Evolutionary conservation across 2,329 filamentous ascomycete genomes (phyloP), one percentile per base, ranked within the genome.

Genomic region (Aspergillus tubingensis): DNA sequence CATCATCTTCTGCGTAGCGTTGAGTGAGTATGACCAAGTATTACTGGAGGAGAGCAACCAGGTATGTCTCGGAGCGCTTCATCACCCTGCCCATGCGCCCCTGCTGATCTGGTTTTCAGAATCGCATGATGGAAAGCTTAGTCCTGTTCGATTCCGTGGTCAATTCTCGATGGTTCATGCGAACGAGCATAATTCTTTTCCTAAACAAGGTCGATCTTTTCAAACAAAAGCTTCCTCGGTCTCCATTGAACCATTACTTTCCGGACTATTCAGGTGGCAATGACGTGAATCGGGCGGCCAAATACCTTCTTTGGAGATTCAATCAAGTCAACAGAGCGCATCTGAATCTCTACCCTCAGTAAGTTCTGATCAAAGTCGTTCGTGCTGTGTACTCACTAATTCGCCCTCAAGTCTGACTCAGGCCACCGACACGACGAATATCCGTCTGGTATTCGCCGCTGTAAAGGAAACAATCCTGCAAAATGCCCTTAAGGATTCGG

Each of bases 191-290:
- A 74, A 98, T 99, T 72, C 83, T 99, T 59, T 99, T 99, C 81
- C 84, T 99, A 64, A 99, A 99, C 82, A 99, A 99, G 78, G 95
- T 99, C 68, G 95, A 99, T 80, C 86, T 99, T 60, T 99, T 99
- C 84, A 94, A 95, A 76, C 89, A 92, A 73, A 99, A 99, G 77
- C 87, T 99, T 27, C 87, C 87, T 58, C 87, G 93, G 65, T 97
- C 92, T 58, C 94, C 95, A 0, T 79, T 99, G 49, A 91, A 89
- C 69, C 96, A 94, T 74, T 99, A 98, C 77, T 99, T 99, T 73
- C 94, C 93, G 0, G 95, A 99, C 76, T 99, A 99, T 75, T 96
- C 93, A 0, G 95, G 95, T 30, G 95, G 95, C 53, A 96, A 96
- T 76, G 95, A 99, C 77, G 93, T 98, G 72, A 98, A 98, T 77